These are phyloP conservation scores for Alnus glutinosa DNA, from an alignment of 306 rosid genomes.

Conservation along the genomic window DNA sequence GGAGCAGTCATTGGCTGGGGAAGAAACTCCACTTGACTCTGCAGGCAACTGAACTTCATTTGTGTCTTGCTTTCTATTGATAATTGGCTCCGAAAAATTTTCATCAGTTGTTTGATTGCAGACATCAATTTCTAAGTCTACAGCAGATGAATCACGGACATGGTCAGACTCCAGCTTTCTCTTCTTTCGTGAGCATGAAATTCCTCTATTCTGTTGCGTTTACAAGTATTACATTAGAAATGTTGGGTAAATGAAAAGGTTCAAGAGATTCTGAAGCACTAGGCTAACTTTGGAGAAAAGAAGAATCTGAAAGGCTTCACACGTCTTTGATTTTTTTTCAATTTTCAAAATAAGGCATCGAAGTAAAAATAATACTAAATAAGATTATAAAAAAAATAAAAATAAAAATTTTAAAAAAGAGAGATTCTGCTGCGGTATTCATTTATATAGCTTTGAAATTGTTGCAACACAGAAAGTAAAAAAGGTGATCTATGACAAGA, in stretches of 20 bases:
- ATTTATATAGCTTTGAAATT: too few species aligned
- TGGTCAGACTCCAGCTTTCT: constrained; percentile 45
- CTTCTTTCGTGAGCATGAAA: constrained; percentile 53
- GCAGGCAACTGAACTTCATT: constrained; percentile 25
- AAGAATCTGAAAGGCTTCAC: not conserved
- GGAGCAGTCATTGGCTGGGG: constrained; percentile 26
- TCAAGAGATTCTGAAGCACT: too few species aligned
- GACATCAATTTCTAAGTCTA: constrained; percentile 22
- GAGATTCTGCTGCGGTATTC: not conserved
- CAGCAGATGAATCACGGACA: constrained; percentile 23
- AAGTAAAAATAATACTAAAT: too few species aligned
- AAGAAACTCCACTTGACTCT: constrained; percentile 16
- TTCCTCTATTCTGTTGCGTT: constrained; percentile 58
- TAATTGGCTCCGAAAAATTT: constrained; percentile 17
- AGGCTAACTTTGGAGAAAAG: not conserved
- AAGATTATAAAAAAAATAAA: not conserved
- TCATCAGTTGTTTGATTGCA: constrained; percentile 21
- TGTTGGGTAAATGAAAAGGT: constrained; percentile 6
- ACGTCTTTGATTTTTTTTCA: not conserved
- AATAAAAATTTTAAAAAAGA: not conserved
- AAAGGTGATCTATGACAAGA: too few species aligned
- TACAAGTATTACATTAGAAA: constrained; percentile 21
- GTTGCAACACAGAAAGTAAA: too few species aligned
- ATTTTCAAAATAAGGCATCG: too few species aligned
- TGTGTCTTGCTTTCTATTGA: constrained; percentile 35